Evolutionary conservation across 441 rosid species (phyloP), one percentile per base, ranked within the genome.

Genomic region (Populus hybrid): DNA sequence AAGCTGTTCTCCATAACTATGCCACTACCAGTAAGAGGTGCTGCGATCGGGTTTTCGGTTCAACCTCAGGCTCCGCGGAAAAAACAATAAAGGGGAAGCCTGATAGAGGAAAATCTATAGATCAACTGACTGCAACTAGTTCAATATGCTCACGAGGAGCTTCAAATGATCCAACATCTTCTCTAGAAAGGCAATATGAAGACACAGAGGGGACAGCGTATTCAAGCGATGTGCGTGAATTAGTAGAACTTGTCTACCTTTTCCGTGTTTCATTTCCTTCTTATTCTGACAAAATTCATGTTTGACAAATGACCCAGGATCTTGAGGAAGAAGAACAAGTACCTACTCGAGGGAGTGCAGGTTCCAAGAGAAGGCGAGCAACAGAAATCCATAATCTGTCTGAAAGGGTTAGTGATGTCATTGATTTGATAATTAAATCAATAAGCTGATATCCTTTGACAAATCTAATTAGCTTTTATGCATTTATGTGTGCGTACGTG

Each of bases 361-460:
- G 82, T 26, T 59, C 86, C 42, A 91, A 89, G 87, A 83, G 91
- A 68, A 86, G 83, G 82, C 81, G 91, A 79, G 89, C 84, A 79
- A 88, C 84, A 20, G 87, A 92, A 69, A 82, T 88, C 65, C 95
- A 92, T 85, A 92, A 86, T 74, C 69, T 86, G 85, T 90, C 93
- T 31, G 97, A 94, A 80, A 94, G 89, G 94, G 86, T 79, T n/a
- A 75, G 82, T 26, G 29, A 2, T 64, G 40, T 12, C 26, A 42
- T 7, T 10, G 1, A 9, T 23, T 10, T 40, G 50, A 40, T 10
- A 24, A 24, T 24, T 64, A 24, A 56, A 31, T 7, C 31, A 65
- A 69, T 16, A 64, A 65, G 33, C 64, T 20, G 36, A 2, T n/a
- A 42, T 69, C 56, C 12, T 64, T 14, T 64, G 23, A 26, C 6